Evolutionary conservation across 305 asterid species (phyloP), one percentile per base, ranked within the genome.

Genomic region (Nicotiana rustica): DNA sequence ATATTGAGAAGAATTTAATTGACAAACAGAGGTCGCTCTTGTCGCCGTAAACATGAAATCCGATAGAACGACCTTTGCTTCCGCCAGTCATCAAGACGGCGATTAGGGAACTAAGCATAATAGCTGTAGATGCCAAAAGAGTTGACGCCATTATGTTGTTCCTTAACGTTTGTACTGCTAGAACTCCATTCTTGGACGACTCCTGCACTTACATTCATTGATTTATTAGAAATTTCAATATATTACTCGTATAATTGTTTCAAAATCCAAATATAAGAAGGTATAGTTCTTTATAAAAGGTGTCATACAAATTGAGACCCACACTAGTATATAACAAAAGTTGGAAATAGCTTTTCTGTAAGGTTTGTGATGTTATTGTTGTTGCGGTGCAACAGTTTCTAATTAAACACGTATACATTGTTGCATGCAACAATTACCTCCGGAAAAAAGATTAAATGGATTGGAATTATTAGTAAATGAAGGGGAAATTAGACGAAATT

Each of bases 91-190:
- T 92, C 81, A 93, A 29, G 18, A 94, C 92, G 6, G 91, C 94
- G 62, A 96, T 94, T 68, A 91, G 86, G 25, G 97, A 96, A 88
- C 96, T 89, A 19, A 96, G 91, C 93, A 86, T 96, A 78, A 94
- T 93, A 4, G 98, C 91, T 4, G 93, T 92, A 4, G 98, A 92
- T 0, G 99, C 97, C 80, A 95, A 79, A 8, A 95, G 92, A 19
- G 97, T 95, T 0, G 98, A 93, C 1, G 98, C 99, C 98, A 95
- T 95, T 82, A 93, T 92, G 88, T 93, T 93, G 93, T 93, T 95
- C 83, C 99, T 85, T 25, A 95, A 82, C 1, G 97, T 92, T 76
- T 95, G 99, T 17, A 95, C 99, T 6, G 97, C 93, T 8, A 94
- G 86, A 62, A 94, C 87, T 9, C 98, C 52, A 44, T 55, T 55